Evolutionary conservation across 2,329 filamentous ascomycete species (phyloP), one percentile per base, ranked within the genome.

Genomic region (Ophiostoma perfectum): DNA sequence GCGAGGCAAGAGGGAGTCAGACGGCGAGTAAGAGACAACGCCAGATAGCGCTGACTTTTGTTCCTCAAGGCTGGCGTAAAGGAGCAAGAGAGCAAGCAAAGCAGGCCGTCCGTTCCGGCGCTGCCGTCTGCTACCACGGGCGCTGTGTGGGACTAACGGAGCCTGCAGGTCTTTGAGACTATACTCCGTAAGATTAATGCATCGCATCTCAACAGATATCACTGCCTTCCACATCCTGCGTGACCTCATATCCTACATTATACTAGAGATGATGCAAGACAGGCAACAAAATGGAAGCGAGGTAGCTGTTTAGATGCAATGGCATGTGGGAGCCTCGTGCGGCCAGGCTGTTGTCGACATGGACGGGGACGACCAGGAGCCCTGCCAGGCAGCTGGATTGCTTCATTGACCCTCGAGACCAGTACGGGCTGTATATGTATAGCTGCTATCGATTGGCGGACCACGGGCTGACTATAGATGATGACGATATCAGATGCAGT

Each of bases 51-150:
- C 9, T 55, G 18, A 36, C 49, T n/a, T 16, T 27, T 27, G 27
- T 27, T 27, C 27, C 27, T 27, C 27, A 27, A 27, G 27, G 27
- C 27, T 27, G 27, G 27, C 27, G 27, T 27, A 27, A 27, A 27
- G n/a, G 18, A 52, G 49, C 16, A 60, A 60, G 52, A 58, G 52
- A 27, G 42, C 42, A 2, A 44, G 42, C 11, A 8, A 3, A 6
- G 42, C 11, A 44, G 55, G 38, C 55, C n/a, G 27, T 60, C 55
- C 55, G 27, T 60, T 60, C 55, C 55, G 55, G 55, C 14, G 55
- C 27, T 60, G 55, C 55, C 55, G 55, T 60, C 55, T 60, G 49
- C 55, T 49, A 14, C 45, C 45, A 49, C 45, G 45, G 16, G 45
- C 52, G 6, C 7, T 12, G 42, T 6, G 7, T 7, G 7, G 42